A percentile compares a stretch with the other conserved stretches of the same genome.
These are phyloP conservation scores for Carpinus fangiana DNA, from an alignment of 306 rosid species.

Conservation along the genomic window DNA sequence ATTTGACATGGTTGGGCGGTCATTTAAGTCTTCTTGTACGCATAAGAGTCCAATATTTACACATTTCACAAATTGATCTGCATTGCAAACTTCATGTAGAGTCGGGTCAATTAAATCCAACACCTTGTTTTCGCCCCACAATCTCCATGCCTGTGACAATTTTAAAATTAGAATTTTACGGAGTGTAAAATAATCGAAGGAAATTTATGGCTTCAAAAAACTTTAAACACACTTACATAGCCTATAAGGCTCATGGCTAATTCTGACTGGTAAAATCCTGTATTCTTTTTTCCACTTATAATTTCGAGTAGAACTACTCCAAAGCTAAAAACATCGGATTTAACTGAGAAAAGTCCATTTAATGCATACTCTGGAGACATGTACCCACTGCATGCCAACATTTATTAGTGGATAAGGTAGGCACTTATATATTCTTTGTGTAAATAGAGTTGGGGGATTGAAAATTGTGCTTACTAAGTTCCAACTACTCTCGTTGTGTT, in stretches of 20 bases:
- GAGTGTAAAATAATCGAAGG: neutral
- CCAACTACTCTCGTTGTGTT: slow-evolving; percentile 30
- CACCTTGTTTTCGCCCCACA: slow-evolving; percentile 47
- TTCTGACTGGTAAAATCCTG: slow-evolving; percentile 36
- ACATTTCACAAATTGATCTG: slow-evolving; percentile 36
- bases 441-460: neutral
- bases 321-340: slow-evolving; percentile 58
- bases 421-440: neutral
- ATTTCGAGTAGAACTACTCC: slow-evolving; percentile 59
- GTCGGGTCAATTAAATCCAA: slow-evolving; percentile 43
- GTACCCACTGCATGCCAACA: slow-evolving; percentile 36
- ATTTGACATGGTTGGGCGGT: slow-evolving; percentile 48
- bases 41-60: slow-evolving; percentile 43
- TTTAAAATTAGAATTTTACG: neutral
- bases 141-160: slow-evolving; percentile 44
- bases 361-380: slow-evolving; percentile 56
- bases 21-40: slow-evolving; percentile 51
- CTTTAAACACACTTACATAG: slow-evolving; percentile 37
- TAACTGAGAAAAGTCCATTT: slow-evolving; percentile 47
- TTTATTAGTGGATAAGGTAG: neutral
- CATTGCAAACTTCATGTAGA: slow-evolving; percentile 32
- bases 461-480: neutral
- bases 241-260: slow-evolving; percentile 44
- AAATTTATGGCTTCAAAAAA: neutral
- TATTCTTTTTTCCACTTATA: slow-evolving; percentile 50